Conservation (phyloP, 2,329 filamentous ascomycete genomes). For the Pyrenochaeta sp. region DNA sequence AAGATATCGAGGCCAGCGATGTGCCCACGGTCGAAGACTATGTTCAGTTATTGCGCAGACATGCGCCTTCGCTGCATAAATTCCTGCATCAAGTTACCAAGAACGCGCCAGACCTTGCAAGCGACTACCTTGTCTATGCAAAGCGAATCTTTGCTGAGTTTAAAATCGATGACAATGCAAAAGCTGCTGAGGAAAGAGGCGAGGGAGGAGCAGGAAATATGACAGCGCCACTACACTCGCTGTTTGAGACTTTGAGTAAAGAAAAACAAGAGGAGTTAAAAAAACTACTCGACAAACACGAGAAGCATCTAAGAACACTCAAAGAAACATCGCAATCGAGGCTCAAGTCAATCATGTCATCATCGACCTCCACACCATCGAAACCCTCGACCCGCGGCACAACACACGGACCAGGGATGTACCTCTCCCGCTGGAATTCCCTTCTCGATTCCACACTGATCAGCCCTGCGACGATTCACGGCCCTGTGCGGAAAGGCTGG, state of each 20-base stretch:
- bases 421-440: conserved; percentile 75
- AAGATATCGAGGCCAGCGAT: conserved; percentile 29
- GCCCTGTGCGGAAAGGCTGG: conserved; percentile 59
- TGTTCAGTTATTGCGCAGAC: conserved; percentile 70
- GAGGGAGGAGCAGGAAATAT: conserved; percentile 53
- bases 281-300: conserved; percentile 66
- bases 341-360: conserved; percentile 64
- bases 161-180: conserved; percentile 38
- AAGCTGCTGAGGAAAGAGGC: conserved; percentile 27
- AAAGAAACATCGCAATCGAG: conserved; percentile 48
- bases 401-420: conserved; percentile 73
- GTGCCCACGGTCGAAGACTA: conserved; percentile 75
- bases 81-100: conserved; percentile 76
- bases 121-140: conserved; percentile 69
- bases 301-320: conserved; percentile 61
- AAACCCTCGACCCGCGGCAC: conserved; percentile 34
- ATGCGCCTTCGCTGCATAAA: conserved; percentile 70
- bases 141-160: conserved; percentile 68
- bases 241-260: conserved; percentile 58
- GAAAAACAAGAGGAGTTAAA: conserved; percentile 59
- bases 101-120: conserved; percentile 71
- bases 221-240: conserved; percentile 50
- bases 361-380: conserved; percentile 10
- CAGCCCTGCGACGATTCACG: conserved; percentile 65
- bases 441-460: conserved; percentile 75